phyloP scores from a whole-genome alignment of 805 yeast genomes.

The Kodamaea lidongshanica region DNA sequence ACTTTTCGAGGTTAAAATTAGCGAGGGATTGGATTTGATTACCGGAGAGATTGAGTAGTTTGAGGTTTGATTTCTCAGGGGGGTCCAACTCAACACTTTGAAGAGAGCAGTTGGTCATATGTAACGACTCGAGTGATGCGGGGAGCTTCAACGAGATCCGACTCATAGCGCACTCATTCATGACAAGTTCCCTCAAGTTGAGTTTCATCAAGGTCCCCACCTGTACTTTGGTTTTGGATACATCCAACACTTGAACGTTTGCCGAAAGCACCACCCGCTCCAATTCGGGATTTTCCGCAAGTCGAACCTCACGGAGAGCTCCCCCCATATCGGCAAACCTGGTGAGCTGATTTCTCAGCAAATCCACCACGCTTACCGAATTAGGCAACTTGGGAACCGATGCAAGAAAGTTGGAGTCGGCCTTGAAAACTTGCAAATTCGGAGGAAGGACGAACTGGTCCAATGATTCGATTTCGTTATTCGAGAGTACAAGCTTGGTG shows the following conservation, averaged over 20 bases:
- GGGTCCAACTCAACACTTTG: slow-evolving; percentile 1
- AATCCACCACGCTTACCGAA: background rate
- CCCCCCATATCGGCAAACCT: background rate
- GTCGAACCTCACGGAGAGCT: background rate
- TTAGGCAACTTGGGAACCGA: slow-evolving; percentile 2
- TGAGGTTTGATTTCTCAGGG: slow-evolving; percentile 1
- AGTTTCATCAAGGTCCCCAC: slow-evolving; percentile 1
- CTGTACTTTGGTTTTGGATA: background rate
- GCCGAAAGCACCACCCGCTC: background rate
- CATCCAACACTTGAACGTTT: background rate
- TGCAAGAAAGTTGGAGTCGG: too few species aligned
- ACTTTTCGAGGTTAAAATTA: slow-evolving; percentile 4
- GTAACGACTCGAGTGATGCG: background rate
- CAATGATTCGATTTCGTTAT: slow-evolving; percentile 5
- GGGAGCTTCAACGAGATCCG: slow-evolving; percentile 1
- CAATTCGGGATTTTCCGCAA: background rate
- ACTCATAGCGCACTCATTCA: slow-evolving; percentile 1
- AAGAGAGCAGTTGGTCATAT: slow-evolving; percentile 4
- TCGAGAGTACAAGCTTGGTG: slow-evolving; percentile 4
- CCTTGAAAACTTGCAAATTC: too few species aligned
- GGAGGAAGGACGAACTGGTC: background rate
- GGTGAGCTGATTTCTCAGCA: background rate
- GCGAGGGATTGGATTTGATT: slow-evolving; percentile 3
- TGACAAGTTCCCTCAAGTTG: slow-evolving; percentile 1
- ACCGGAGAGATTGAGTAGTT: slow-evolving; percentile 1